Conservation (phyloP, 1,139 yeast species). For the Kazachstania sp. region DNA sequence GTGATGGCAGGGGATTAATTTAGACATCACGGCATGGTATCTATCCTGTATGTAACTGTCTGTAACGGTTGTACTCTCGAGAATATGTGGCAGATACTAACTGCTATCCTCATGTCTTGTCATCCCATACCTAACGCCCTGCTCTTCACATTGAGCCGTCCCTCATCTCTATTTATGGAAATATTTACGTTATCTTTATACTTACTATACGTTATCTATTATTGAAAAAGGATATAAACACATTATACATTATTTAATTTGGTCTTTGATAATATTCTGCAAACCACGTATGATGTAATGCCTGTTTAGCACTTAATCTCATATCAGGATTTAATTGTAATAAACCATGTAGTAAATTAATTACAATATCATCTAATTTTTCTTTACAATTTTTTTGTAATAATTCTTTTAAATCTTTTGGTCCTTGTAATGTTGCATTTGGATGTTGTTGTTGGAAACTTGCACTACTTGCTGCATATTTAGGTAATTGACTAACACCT, state of each 20-base stretch:
- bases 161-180: no score
- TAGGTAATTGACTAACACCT: constrained; percentile 76
- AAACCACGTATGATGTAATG: constrained; percentile 93
- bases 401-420: constrained; percentile 71
- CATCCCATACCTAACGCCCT: no score
- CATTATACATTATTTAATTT: not conserved
- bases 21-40: no score
- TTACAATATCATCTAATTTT: constrained; percentile 65
- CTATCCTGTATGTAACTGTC: no score
- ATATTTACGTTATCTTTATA: no score
- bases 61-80: no score
- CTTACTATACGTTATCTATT: not conserved
- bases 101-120: no score
- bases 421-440: constrained; percentile 50
- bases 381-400: constrained; percentile 46
- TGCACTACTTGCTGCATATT: constrained; percentile 67
- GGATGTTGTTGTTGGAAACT: constrained; percentile 48
- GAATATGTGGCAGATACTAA: no score
- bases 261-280: constrained; percentile 47
- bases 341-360: constrained; percentile 67
- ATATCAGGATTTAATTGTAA: constrained; percentile 90
- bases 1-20: no score
- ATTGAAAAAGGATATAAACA: not conserved
- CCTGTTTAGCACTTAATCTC: constrained; percentile 84
- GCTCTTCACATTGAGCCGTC: no score